Evolutionary conservation across 2,329 filamentous ascomycete species (phyloP).

Genomic region (Colletotrichum sp.): DNA sequence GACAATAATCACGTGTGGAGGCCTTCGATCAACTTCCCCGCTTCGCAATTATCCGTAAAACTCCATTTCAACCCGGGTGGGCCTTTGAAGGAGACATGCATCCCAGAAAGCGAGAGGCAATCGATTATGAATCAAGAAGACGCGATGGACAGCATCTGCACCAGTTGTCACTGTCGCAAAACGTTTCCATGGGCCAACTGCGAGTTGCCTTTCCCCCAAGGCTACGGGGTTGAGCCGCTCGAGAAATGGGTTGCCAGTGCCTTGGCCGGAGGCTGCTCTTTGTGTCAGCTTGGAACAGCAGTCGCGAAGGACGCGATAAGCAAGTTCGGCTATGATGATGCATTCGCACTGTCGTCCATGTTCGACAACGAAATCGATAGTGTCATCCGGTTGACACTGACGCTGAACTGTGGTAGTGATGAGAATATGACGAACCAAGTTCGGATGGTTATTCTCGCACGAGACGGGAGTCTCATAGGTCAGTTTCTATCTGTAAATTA

Average conservation of each 20-base stretch:
- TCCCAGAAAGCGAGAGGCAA: background rate
- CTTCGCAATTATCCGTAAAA: background rate
- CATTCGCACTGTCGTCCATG: background rate
- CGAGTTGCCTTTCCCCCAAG: background rate
- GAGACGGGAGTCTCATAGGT: background rate
- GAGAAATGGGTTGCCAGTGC: background rate
- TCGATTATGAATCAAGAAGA: background rate
- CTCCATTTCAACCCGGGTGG: background rate
- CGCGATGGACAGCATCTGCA: background rate
- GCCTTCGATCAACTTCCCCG: background rate
- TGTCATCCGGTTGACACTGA: background rate
- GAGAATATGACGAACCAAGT: background rate
- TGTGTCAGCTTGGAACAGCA: background rate
- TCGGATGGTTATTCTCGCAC: background rate
- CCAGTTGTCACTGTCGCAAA: background rate
- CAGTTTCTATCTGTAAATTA: background rate
- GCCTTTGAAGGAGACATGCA: background rate
- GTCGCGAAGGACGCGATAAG: background rate
- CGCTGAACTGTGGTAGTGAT: background rate
- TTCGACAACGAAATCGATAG: background rate
- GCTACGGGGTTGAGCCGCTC: background rate
- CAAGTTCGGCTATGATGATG: background rate
- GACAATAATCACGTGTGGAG: background rate
- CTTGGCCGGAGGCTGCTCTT: background rate
- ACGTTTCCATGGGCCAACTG: background rate